These are phyloP conservation scores for Colletotrichum costaricense DNA, from an alignment of 2,329 filamentous ascomycete genomes.

Conservation along the genomic window DNA sequence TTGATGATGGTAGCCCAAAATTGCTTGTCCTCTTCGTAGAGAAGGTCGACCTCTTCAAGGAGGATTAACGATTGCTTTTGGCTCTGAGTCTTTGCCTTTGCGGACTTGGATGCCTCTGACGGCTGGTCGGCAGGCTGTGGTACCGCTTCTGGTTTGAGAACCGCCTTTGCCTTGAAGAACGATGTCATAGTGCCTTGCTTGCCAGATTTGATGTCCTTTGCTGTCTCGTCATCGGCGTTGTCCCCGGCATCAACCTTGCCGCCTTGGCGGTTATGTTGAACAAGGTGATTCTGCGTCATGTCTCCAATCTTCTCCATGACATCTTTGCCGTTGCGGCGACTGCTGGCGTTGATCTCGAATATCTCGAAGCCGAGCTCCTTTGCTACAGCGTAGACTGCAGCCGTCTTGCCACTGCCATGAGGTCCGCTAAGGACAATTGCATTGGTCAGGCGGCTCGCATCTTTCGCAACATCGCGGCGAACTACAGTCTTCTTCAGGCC, in stretches of 20 bases:
- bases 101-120: neutral
- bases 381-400: constrained; percentile 89
- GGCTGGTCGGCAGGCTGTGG: constrained; percentile 33
- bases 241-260: constrained; percentile 45
- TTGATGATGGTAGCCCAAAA: constrained; percentile 89
- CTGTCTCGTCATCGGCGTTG: constrained; percentile 57
- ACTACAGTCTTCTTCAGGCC: constrained; percentile 66
- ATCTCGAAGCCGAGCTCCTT: constrained; percentile 93
- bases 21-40: constrained; percentile 95
- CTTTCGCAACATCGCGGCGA: constrained; percentile 56
- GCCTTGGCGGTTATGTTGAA: constrained; percentile 62
- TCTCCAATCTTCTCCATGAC: constrained; percentile 93
- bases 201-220: constrained; percentile 71
- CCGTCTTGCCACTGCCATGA: constrained; percentile 91
- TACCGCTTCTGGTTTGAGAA: constrained; percentile 41
- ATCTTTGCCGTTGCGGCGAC: constrained; percentile 87
- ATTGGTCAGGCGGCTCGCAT: constrained; percentile 70
- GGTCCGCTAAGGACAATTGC: constrained; percentile 90
- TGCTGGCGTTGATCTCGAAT: constrained; percentile 92
- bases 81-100: constrained; percentile 48
- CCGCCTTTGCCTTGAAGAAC: constrained; percentile 76
- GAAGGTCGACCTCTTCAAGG: constrained; percentile 90
- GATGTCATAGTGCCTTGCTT: constrained; percentile 83
- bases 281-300: constrained; percentile 96
- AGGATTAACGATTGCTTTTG: constrained; percentile 97